phyloP scores from a whole-genome alignment of 2,329 filamentous ascomycete genomes.

The Colletotrichum sp. region DNA sequence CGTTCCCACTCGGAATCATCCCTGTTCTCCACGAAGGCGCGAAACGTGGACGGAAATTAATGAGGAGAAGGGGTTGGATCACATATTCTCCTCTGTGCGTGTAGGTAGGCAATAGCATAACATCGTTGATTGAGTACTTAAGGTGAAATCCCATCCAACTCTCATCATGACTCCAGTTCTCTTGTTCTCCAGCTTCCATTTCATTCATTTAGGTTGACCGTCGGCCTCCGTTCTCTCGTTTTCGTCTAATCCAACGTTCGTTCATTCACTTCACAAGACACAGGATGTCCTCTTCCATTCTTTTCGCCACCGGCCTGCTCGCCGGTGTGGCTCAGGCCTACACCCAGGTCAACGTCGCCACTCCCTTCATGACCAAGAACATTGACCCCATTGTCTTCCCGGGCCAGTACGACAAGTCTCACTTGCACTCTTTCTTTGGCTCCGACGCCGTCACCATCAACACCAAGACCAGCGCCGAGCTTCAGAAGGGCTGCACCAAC shows the following conservation, averaged over 20 bases:
- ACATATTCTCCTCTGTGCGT: neutral
- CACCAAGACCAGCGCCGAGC: slow-evolving; percentile 34
- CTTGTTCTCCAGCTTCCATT: neutral
- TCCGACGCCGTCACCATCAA: slow-evolving; percentile 35
- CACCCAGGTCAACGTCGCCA: slow-evolving; percentile 25
- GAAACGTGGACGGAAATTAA: neutral
- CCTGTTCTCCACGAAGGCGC: neutral
- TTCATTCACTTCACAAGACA: slow-evolving; percentile 9
- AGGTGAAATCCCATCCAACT: neutral
- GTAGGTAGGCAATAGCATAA: neutral
- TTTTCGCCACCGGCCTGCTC: slow-evolving; percentile 13
- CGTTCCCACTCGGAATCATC: neutral
- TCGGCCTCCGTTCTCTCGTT: neutral
- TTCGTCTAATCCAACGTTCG: neutral
- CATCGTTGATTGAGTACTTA: neutral
- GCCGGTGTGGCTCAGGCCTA: slow-evolving; percentile 26
- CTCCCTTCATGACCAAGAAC: slow-evolving; percentile 36
- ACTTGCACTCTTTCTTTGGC: slow-evolving; percentile 40
- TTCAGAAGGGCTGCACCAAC: slow-evolving; percentile 48
- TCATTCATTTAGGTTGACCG: neutral
- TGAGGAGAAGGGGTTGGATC: neutral
- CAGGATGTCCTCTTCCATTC: slow-evolving; percentile 21
- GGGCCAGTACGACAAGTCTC: slow-evolving; percentile 32
- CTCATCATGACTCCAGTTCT: neutral
- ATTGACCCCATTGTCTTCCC: slow-evolving; percentile 37